Base-by-base conservation (phyloP, 345 rosid genomes). In the Carallia brachiata region DNA sequence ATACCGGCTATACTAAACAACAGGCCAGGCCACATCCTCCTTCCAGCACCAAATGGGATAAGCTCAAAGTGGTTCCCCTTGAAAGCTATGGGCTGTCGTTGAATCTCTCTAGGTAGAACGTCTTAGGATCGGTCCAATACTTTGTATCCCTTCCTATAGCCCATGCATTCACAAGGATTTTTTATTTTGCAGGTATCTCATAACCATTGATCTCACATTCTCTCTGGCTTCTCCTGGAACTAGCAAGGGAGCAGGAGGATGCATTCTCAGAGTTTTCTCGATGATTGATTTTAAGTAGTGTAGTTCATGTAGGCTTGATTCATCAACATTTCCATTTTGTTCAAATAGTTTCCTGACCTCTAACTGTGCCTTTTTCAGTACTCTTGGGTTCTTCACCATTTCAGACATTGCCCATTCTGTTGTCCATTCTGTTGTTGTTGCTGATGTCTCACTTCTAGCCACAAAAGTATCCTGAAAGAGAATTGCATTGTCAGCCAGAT, bases 401-500 rank as follows among this genome's bases (percentile, higher is more conserved):
- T 55, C 59, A 55, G 59, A 19, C 30, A 55, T 55, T 55, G 59
- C 59, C 59, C 59, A 55, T 6, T 55, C 59, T 55, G 30, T 55
- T n/a, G 30, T 12, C 59, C 59, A 55, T 6, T 55, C 59, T 55
- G 30, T 55, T n/a, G 30, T 12, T 55, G 59, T 7, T 2, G 59
- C 19, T 12, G 59, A 55, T 7, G 59, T n/a, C 31, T 7, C 59
- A n/a, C 28, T 55, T n/a, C 59, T 31, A 55, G 59, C 59, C 27
- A 23, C 12, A 55, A 55, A 55, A 19, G 19, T 23, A 28, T 55
- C 59, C 59, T 55, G 59, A 55, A 55, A 44, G 3, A 13, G 50
- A 4, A 55, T 55, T 55, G 27, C 28, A 23, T 2, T 55, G 5
- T 23, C 31, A 55, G 4, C 13, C 7, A 19, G 13, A n/a, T 17